phyloP scores from a whole-genome alignment of 805 yeast genomes.

The Clavispora fructus region DNA sequence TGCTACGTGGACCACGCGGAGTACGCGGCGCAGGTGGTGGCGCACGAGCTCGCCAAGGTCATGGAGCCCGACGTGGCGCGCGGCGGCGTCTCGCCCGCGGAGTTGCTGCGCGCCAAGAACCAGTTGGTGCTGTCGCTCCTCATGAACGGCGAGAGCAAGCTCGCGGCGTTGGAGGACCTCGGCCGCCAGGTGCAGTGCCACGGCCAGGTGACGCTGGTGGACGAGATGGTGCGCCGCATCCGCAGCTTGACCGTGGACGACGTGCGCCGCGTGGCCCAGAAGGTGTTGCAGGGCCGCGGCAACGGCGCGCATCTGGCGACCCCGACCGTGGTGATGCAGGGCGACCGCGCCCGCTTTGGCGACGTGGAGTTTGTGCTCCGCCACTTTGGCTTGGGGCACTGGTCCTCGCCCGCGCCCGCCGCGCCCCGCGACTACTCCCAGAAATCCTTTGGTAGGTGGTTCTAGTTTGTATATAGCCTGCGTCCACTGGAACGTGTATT shows the following conservation, averaged over 20 bases:
- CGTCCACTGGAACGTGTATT: no score
- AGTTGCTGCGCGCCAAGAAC: conserved; percentile 85
- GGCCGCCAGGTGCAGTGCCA: conserved; percentile 92
- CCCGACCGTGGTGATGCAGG: conserved; percentile 89
- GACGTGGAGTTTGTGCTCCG: conserved; percentile 65
- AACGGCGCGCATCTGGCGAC: conserved; percentile 44
- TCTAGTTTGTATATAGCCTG: background rate
- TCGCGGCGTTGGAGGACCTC: conserved; percentile 92
- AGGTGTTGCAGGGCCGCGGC: conserved; percentile 64
- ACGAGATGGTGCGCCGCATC: conserved; percentile 77
- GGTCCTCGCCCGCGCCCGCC: conserved; percentile 3
- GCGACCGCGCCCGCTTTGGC: conserved; percentile 79
- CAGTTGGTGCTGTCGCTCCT: conserved; percentile 81
- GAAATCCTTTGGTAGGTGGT: background rate
- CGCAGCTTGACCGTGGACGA: conserved; percentile 64
- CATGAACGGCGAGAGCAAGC: conserved; percentile 88
- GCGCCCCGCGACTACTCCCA: conserved; percentile 8
- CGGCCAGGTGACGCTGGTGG: conserved; percentile 66
- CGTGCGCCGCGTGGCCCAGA: conserved; percentile 65
- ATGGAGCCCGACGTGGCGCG: conserved; percentile 30
- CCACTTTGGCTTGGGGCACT: conserved; percentile 68
- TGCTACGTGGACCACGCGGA: conserved; percentile 85
- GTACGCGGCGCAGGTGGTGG: conserved; percentile 74
- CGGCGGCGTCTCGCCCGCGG: conserved; percentile 62
- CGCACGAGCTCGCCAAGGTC: conserved; percentile 35